phyloP scores from a whole-genome alignment of 768 basidiomycete genomes.

The Leccinum incarnatum region DNA sequence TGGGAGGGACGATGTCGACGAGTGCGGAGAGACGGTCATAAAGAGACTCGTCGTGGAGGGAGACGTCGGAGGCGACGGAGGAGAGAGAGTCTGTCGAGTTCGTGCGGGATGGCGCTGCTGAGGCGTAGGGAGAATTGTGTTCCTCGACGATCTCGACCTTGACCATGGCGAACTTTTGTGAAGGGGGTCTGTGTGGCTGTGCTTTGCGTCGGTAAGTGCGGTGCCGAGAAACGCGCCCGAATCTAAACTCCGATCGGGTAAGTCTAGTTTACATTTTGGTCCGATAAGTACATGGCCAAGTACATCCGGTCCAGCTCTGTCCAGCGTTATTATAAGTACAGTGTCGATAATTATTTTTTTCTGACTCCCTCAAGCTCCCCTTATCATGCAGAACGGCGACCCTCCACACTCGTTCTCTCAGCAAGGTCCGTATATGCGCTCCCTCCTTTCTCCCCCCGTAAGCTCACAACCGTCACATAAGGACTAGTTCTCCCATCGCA shows the following conservation, averaged over 20 bases:
- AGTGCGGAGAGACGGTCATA: conserved; percentile 87
- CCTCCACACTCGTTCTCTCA: conserved; percentile 33
- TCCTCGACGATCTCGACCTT: conserved; percentile 89
- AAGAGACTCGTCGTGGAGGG: conserved; percentile 74
- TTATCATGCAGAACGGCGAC: conserved; percentile 34
- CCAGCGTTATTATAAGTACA: conserved; percentile 25
- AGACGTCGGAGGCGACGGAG: conserved; percentile 70
- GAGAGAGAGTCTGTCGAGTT: conserved; percentile 71
- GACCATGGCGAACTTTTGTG: conserved; percentile 60
- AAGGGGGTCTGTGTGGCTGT: conserved; percentile 11
- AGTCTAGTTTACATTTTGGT: conserved; percentile 3
- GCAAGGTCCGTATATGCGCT: conserved; percentile 20
- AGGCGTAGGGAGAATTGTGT: conserved; percentile 73
- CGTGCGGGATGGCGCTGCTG: conserved; percentile 70
- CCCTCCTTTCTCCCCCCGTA: not conserved
- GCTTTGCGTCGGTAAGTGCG: conserved; percentile 23
- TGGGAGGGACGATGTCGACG: conserved; percentile 93
- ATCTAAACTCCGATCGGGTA: conserved; percentile 27
- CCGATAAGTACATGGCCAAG: conserved; percentile 28
- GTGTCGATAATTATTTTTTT: conserved; percentile 24
- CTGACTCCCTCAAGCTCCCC: conserved; percentile 11
- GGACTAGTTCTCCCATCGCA: conserved; percentile 63
- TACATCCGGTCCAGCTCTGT: not conserved
- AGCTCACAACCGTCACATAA: conserved; percentile 23
- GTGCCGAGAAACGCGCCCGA: conserved; percentile 24